Evolutionary conservation across 2,329 filamentous ascomycete species (phyloP), one percentile per base, ranked within the genome.

Genomic region (Dendryphion nanum): DNA sequence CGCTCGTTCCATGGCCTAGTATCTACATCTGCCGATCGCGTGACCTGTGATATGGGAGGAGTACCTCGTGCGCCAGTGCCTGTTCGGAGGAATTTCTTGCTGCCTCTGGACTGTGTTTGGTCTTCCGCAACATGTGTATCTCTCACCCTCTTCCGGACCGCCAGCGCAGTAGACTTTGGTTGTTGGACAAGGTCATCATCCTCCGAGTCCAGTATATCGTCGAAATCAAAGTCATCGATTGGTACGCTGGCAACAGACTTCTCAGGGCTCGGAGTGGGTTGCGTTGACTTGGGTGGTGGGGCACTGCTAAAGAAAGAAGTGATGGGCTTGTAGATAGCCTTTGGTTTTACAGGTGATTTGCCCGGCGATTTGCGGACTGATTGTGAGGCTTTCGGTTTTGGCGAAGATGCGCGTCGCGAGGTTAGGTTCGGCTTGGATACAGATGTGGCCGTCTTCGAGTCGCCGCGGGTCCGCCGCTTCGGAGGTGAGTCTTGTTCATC

Each of bases 1-100:
- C 83, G 81, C 51, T 96, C 90, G 13, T 86, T 86, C 91, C 91
- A 97, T 3, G 91, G 89, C 36, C 85, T 78, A 33, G 74, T 67
- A 48, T 89, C 83, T 23, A 79, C 73, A 33, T 51, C 21, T 15
- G 31, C 37, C 13, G 14, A 3, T 13, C 18, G 37, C 17, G 46
- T 16, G 35, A 43, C 32, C 52, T 55, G 52, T 6, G 63, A 53
- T n/a, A 46, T 37, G 1, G 64, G 50, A 10, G 62, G 48, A 14
- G 54, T 54, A 20, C 37, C 49, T 31, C 60, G 64, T 24, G 55
- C 46, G 15, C 61, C 66, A 40, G 47, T 59, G 18, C 55, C 50
- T 10, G 65, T 61, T 36, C 68, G 70, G 6, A 70, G 57, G 30
- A 74, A 75, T 47, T 71, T 72, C 43, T 72, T 71, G 19, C 69